A percentile compares a stretch with the other conserved stretches of the same genome.
These are phyloP conservation scores for Phyllachora maydis DNA, from an alignment of 2,329 filamentous ascomycete genomes.

Conservation along the genomic window DNA sequence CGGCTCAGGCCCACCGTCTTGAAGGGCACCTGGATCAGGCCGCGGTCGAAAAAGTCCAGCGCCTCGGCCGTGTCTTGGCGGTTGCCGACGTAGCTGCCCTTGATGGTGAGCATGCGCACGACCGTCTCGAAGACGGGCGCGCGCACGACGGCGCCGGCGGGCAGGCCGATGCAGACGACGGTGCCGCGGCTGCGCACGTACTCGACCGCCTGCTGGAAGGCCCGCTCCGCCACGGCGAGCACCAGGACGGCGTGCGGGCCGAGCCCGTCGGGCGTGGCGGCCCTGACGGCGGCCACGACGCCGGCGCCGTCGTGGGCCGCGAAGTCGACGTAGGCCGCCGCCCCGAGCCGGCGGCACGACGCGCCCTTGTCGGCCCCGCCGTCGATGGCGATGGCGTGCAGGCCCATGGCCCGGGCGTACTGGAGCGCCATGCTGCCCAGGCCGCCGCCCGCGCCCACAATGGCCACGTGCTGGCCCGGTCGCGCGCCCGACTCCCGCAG, in stretches of 20 bases:
- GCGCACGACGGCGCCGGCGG: conserved; percentile 56
- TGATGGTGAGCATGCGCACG: conserved; percentile 76
- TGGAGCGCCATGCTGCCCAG: conserved; percentile 55
- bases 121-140: conserved; percentile 84
- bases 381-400: conserved; percentile 65
- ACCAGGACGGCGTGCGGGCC: conserved; percentile 78
- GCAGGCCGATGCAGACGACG: conserved; percentile 78
- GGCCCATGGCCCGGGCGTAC: conserved; percentile 81
- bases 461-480: conserved; percentile 49
- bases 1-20: conserved; percentile 69
- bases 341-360: conserved; percentile 51
- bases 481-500: conserved; percentile 47
- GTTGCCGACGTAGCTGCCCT: conserved; percentile 87
- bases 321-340: conserved; percentile 64
- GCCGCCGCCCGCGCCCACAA: conserved; percentile 58
- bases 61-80: conserved; percentile 74
- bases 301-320: conserved; percentile 49
- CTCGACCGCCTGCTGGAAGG: conserved; percentile 82
- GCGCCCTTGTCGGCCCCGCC: conserved; percentile 61
- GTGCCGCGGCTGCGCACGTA: conserved; percentile 70
- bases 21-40: conserved; percentile 71
- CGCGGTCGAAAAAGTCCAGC: conserved; percentile 70
- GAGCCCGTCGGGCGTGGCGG: conserved; percentile 55
- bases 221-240: conserved; percentile 72
- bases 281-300: conserved; percentile 68